Percentiles rank a stretch among this genome's conserved stretches.
phyloP scores from a whole-genome alignment of 176 grass and related monocot genomes.

The Bothriochloa decipiens region DNA sequence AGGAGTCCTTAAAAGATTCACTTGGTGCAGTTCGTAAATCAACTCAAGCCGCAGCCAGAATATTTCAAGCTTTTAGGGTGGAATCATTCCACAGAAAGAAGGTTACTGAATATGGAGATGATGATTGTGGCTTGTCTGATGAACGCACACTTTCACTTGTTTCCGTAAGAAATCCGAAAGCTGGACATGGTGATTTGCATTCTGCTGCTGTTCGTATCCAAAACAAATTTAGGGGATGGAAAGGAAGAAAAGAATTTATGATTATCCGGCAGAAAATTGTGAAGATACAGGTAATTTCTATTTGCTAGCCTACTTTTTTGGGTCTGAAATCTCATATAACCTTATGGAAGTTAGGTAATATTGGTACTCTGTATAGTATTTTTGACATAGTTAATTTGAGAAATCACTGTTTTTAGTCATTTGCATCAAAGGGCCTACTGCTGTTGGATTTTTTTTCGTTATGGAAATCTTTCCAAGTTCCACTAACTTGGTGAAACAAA shows the following conservation, averaged over 20 bases:
- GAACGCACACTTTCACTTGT: constrained; percentile 80
- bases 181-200: constrained; percentile 66
- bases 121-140: constrained; percentile 78
- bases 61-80: constrained; percentile 97
- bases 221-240: constrained; percentile 99
- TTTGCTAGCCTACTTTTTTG: neutral
- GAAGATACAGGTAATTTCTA: constrained; percentile 85
- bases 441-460: neutral
- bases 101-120: constrained; percentile 79
- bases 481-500: neutral
- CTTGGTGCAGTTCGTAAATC: constrained; percentile 92
- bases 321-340: constrained; percentile 15
- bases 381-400: neutral
- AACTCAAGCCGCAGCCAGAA: constrained; percentile 92
- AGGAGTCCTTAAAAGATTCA: constrained; percentile 80
- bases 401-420: neutral
- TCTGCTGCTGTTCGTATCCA: constrained; percentile 92
- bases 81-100: constrained; percentile 98
- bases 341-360: neutral
- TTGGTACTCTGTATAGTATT: neutral
- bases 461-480: constrained; percentile 6
- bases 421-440: neutral
- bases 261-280: constrained; percentile 92
- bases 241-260: constrained; percentile 94
- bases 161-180: constrained; percentile 67